Conservation (phyloP, 345 rosid species). For the Mercurialis annua region DNA sequence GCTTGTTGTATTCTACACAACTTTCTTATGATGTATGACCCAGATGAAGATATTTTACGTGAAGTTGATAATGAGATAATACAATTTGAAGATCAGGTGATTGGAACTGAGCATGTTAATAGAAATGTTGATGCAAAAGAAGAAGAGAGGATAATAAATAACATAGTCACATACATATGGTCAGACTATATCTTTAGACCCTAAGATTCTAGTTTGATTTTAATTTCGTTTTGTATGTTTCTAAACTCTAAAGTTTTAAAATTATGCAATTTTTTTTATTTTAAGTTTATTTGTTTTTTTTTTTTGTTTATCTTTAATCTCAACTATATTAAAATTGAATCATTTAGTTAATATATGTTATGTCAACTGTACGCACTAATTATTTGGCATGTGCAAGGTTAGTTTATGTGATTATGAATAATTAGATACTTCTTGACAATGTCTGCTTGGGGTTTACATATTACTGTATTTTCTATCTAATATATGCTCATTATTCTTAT, state of each 20-base stretch:
- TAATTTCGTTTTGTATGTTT: neutral
- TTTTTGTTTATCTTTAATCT: neutral
- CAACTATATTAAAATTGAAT: neutral
- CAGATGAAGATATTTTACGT: neutral
- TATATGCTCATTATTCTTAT: too few relatives aligned
- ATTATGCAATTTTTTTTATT: neutral
- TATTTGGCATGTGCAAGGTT: too few relatives aligned
- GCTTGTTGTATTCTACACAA: neutral
- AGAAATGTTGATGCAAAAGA: neutral
- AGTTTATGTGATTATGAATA: too few relatives aligned
- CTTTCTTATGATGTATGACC: neutral
- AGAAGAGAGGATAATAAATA: neutral
- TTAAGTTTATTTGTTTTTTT: neutral
- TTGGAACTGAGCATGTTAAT: neutral
- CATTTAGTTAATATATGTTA: neutral
- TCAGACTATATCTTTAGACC: neutral
- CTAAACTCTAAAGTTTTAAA: neutral
- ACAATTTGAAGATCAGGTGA: neutral
- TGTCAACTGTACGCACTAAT: too few relatives aligned
- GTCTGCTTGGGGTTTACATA: too few relatives aligned
- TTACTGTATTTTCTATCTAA: too few relatives aligned
- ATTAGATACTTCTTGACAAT: too few relatives aligned
- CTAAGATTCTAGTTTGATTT: neutral
- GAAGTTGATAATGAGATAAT: neutral
- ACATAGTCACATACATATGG: neutral